phyloP scores from a whole-genome alignment of 768 basidiomycete genomes.

The Russula compacta region DNA sequence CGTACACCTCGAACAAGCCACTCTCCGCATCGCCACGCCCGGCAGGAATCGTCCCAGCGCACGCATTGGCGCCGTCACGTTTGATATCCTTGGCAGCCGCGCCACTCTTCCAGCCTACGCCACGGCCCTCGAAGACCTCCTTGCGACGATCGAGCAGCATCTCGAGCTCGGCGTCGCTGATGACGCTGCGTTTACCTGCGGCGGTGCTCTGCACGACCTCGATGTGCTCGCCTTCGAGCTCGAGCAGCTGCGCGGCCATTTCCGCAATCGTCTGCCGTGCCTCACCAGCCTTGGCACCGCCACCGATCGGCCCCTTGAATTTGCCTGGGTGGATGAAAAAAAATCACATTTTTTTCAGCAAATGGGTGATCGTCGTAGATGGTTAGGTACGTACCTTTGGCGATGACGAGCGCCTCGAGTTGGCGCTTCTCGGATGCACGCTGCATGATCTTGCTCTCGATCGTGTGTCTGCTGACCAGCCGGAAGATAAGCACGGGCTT shows the following conservation, averaged over 20 bases:
- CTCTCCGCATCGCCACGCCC: conserved; percentile 29
- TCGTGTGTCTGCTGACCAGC: conserved; percentile 75
- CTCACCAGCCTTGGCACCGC: conserved; percentile 34
- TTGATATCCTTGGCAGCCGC: conserved; percentile 22
- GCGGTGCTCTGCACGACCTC: conserved; percentile 71
- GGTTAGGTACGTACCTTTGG: conserved; percentile 48
- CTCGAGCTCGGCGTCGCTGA: conserved; percentile 76
- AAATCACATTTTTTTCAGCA: not conserved
- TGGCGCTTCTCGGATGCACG: conserved; percentile 80
- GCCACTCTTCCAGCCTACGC: conserved; percentile 63
- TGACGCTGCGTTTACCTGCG: conserved; percentile 58
- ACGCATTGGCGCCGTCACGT: not conserved
- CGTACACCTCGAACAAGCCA: conserved; percentile 69
- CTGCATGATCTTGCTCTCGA: conserved; percentile 89
- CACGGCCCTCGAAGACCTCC: conserved; percentile 61
- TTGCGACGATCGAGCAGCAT: conserved; percentile 72
- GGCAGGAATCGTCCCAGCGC: no score
- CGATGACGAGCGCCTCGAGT: conserved; percentile 92
- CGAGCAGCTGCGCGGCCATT: conserved; percentile 67
- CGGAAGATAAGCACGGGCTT: conserved; percentile 85
- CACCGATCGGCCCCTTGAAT: conserved; percentile 66
- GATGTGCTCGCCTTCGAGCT: conserved; percentile 83
- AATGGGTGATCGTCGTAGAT: not conserved
- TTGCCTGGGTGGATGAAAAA: conserved; percentile 51
- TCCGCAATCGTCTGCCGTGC: conserved; percentile 59